Conservation (phyloP, 495 filamentous ascomycete species). For the Durotheca rogersii region DNA sequence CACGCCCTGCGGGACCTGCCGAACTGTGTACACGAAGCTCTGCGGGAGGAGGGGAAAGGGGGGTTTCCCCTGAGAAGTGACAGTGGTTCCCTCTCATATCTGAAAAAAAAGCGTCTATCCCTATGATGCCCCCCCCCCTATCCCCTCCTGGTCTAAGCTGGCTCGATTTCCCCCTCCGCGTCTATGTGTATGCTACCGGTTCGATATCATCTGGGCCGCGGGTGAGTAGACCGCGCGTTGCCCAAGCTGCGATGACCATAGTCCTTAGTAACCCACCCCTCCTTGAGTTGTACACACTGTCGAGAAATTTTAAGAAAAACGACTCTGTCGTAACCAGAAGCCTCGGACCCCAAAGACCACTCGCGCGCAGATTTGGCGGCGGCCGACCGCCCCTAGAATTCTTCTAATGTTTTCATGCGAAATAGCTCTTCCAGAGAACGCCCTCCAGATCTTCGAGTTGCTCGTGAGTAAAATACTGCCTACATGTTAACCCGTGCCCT, state of each 20-base stretch:
- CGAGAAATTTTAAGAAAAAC: constrained; percentile 9
- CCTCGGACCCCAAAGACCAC: neutral
- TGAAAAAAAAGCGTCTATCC: too few relatives aligned
- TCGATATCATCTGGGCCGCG: neutral
- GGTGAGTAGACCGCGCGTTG: neutral
- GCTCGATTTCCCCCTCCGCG: constrained; percentile 2
- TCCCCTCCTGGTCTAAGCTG: constrained; percentile 6
- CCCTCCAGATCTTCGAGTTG: constrained; percentile 95
- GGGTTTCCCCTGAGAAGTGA: too few relatives aligned
- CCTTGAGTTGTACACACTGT: constrained; percentile 6
- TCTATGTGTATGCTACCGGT: constrained; percentile 18
- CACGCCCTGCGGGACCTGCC: too few relatives aligned
- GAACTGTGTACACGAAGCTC: too few relatives aligned
- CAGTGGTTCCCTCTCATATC: too few relatives aligned
- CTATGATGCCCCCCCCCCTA: too few relatives aligned
- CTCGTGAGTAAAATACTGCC: constrained; percentile 83
- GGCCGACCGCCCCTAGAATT: neutral
- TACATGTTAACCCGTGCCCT: constrained; percentile 36
- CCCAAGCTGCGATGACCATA: constrained; percentile 1
- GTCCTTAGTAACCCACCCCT: neutral
- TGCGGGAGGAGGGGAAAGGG: too few relatives aligned
- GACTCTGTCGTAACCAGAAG: neutral
- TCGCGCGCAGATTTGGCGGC: neutral
- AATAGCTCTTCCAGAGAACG: constrained; percentile 99
- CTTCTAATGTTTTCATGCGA: constrained; percentile 58